Percentiles rank a stretch among this genome's conserved stretches.
Evolutionary conservation across 2,329 filamentous ascomycete genomes (phyloP).

Genomic region (Fusarium annulatum): DNA sequence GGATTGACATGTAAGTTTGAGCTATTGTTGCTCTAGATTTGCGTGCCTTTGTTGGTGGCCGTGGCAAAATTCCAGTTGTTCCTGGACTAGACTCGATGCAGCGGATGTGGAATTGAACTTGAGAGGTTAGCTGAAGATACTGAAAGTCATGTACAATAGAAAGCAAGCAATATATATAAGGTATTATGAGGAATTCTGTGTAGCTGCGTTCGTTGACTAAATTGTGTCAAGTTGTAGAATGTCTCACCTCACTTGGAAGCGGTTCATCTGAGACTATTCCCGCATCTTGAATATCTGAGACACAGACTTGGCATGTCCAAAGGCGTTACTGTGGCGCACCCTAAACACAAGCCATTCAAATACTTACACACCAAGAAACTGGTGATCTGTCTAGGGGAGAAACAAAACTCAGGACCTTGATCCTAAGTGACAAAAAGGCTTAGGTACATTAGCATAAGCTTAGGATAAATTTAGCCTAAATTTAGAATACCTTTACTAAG

Average conservation of each 20-base stretch:
- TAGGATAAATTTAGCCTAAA: too few relatives aligned
- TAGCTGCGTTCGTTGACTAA: accelerated
- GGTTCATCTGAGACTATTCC: background rate
- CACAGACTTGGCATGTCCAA: background rate
- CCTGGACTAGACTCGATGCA: slow-evolving; percentile 29
- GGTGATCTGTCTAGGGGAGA: background rate
- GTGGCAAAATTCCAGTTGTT: slow-evolving; percentile 35
- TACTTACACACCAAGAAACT: background rate
- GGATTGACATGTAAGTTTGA: slow-evolving; percentile 1
- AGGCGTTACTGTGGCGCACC: background rate
- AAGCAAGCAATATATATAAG: accelerated
- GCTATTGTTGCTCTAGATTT: slow-evolving; percentile 23
- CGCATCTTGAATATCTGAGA: background rate
- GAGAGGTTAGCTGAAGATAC: accelerated
- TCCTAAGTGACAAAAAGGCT: too few relatives aligned
- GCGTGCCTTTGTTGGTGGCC: background rate
- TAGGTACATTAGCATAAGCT: too few relatives aligned
- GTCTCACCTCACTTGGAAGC: background rate
- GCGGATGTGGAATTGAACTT: background rate
- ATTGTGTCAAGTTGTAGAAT: background rate
- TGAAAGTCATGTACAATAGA: accelerated
- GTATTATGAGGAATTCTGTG: accelerated
- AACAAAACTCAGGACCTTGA: too few relatives aligned
- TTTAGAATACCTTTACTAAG: too few relatives aligned
- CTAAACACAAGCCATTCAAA: background rate